Evolutionary conservation across 164 flowering plant genomes (phyloP).

Genomic region (Platanus orientalis): DNA sequence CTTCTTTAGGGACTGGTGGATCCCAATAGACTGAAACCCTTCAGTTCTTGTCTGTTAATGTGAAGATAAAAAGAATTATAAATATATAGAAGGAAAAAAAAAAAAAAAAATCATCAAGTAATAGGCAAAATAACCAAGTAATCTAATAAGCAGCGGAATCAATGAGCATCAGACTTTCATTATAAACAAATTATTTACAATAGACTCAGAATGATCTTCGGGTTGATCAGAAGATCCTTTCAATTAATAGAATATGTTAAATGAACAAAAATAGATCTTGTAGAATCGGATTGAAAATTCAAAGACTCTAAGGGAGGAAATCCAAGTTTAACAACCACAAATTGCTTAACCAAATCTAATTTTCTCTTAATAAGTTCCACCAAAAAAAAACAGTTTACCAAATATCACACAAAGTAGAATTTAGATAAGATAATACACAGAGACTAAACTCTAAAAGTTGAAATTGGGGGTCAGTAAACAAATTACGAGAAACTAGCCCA

Average conservation of each 20-base stretch:
- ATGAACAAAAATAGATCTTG: neutral
- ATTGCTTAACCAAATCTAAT: too few relatives aligned
- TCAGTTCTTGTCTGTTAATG: constrained; percentile 69
- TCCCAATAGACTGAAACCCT: constrained; percentile 84
- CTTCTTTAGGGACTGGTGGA: constrained; percentile 64
- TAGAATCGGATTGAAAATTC: too few relatives aligned
- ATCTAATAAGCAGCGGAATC: neutral
- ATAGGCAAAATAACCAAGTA: neutral
- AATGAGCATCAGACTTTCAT: neutral
- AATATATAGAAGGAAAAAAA: neutral
- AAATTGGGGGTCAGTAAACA: too few relatives aligned
- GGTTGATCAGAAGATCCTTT: neutral
- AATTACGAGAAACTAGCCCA: too few relatives aligned
- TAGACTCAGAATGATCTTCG: neutral
- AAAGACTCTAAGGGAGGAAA: too few relatives aligned
- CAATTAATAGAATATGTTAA: neutral
- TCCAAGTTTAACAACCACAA: too few relatives aligned
- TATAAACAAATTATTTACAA: neutral
- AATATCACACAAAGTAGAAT: too few relatives aligned
- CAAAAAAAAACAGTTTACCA: too few relatives aligned
- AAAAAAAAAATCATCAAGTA: neutral
- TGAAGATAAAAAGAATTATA: neutral
- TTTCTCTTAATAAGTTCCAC: too few relatives aligned
- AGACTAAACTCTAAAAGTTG: too few relatives aligned
- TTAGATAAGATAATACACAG: too few relatives aligned